Evolutionary conservation across 78 protist genomes (phyloP).

Genomic region (Emiliania huxleyi): DNA sequence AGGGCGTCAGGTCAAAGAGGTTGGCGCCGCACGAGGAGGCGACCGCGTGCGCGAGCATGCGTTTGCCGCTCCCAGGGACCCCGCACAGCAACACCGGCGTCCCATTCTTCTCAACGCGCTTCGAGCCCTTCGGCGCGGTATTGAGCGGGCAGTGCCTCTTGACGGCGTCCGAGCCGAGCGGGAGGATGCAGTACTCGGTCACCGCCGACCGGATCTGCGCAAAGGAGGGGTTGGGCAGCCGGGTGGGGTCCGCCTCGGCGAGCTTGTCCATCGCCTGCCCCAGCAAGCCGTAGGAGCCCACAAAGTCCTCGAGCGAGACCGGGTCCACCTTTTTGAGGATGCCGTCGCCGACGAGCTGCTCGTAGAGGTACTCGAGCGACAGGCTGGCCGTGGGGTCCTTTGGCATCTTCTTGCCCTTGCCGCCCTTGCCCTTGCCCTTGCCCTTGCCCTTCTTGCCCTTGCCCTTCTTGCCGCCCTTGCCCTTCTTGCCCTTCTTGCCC

Average conservation of each 20-base stretch:
- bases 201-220: constrained; percentile 53
- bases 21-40: constrained; percentile 47
- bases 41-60: constrained; percentile 61
- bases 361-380: not conserved
- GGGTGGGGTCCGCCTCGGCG: not conserved
- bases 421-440: not conserved
- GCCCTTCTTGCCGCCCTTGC: constrained; percentile 19
- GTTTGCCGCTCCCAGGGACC: constrained; percentile 48
- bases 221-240: not conserved
- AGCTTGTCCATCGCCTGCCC: not conserved
- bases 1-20: constrained; percentile 58
- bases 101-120: constrained; percentile 17
- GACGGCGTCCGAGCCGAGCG: constrained; percentile 26
- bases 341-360: not conserved
- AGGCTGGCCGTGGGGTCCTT: not conserved
- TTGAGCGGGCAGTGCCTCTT: constrained; percentile 7
- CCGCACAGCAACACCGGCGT: constrained; percentile 45
- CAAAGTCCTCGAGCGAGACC: not conserved
- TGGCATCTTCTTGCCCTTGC: constrained; percentile 25
- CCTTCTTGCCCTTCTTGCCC: constrained; percentile 42
- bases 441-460: not conserved
- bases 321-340: not conserved
- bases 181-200: constrained; percentile 49
- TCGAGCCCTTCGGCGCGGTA: not conserved
- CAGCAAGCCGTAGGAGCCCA: not conserved